Evolutionary conservation across 176 grass and related monocot genomes (phyloP), one percentile per base, ranked within the genome.

Genomic region (Triticum timopheevii): DNA sequence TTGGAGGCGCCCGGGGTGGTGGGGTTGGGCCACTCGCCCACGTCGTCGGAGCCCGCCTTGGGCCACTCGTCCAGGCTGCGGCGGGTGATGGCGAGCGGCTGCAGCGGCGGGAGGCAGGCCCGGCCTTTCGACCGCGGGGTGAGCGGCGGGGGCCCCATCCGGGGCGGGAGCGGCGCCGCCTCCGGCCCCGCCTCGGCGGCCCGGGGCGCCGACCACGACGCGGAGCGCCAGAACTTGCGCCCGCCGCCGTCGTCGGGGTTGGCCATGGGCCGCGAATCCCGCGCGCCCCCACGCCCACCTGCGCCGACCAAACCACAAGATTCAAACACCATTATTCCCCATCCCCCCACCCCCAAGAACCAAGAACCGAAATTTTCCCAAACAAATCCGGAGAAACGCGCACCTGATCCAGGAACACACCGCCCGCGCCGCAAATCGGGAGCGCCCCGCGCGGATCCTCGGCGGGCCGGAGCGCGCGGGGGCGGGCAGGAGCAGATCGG

Each of bases 31-130:
- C 97, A 99, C 89, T 96, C 97, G 23, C 92, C 97, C 6, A 99
- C 73, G 85, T 99, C 97, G 61, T 99, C 97, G 62, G 94, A 94
- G 4, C 97, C 92, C 0, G 94, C 85, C 80, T 66, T 90, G 33
- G 97, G 97, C 97, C 97, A 99, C 85, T 99, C 97, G 47, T 93
- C 97, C 59, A 97, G 73, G 87, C 39, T 93, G 27, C 92, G 93
- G 39, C 91, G 90, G 8, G 93, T 89, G 73, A 98, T 98, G 69
- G 88, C 86, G 22, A 98, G 96, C 31, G 96, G 96, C 80, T 95
- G 96, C 65, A 98, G 92, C 65, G 96, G 97, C 34, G 94, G 97
- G 54, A 93, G 90, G 73, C 85, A 88, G 22, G 89, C 90, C 47
- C 94, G 80, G 52, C 90, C 92, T 83, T 91, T 89, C 20, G 96